phyloP scores from a whole-genome alignment of 768 basidiomycete genomes.

The Suillus placidus region DNA sequence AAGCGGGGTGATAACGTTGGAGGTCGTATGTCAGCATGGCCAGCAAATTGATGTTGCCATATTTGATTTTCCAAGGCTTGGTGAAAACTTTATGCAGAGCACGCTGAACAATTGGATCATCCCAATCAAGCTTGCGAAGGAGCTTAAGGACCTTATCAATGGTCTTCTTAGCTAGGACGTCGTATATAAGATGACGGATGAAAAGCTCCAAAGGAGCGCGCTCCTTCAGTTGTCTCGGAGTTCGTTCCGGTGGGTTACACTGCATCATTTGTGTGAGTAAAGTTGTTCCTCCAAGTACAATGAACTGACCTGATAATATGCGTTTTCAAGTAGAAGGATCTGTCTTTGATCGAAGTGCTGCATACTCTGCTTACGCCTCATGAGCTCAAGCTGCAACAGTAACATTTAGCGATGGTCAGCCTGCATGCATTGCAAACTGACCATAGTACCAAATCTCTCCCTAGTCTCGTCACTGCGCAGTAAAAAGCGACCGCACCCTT shows the following conservation, averaged over 20 bases:
- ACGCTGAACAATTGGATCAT: slow-evolving; percentile 61
- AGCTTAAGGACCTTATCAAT: slow-evolving; percentile 96
- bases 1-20: slow-evolving; percentile 89
- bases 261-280: slow-evolving; percentile 35
- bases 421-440: slow-evolving; percentile 31
- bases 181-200: slow-evolving; percentile 92
- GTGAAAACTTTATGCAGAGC: slow-evolving; percentile 88
- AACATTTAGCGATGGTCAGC: not conserved
- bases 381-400: slow-evolving; percentile 76
- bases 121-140: slow-evolving; percentile 94
- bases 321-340: slow-evolving; percentile 89
- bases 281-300: slow-evolving; percentile 6
- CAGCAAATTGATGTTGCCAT: slow-evolving; percentile 81
- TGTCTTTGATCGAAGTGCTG: slow-evolving; percentile 94
- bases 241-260: slow-evolving; percentile 97
- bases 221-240: slow-evolving; percentile 82
- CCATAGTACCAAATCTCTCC: slow-evolving; percentile 88
- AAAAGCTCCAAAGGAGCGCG: slow-evolving; percentile 89
- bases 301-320: slow-evolving; percentile 85
- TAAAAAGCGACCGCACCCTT: slow-evolving; percentile 92
- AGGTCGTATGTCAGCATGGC: slow-evolving; percentile 96
- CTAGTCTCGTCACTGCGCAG: slow-evolving; percentile 86
- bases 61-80: slow-evolving; percentile 99
- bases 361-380: slow-evolving; percentile 92
- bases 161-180: slow-evolving; percentile 89